phyloP scores from a whole-genome alignment of 2,329 filamentous ascomycete species.

The Aschersonia sp. region DNA sequence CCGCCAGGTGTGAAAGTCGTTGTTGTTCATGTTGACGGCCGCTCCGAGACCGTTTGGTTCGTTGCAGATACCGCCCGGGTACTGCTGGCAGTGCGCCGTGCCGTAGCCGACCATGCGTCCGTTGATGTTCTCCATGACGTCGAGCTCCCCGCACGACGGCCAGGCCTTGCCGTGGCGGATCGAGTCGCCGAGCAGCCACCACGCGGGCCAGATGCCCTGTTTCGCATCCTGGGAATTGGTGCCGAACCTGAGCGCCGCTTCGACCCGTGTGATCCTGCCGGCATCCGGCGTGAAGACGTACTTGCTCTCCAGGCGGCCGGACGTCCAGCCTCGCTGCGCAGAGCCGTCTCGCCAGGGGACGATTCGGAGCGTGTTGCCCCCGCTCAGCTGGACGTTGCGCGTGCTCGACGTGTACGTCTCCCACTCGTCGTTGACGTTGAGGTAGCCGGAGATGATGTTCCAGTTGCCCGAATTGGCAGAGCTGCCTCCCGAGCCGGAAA shows the following conservation, averaged over 20 bases:
- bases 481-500: conserved; percentile 20
- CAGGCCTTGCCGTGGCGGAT: conserved; percentile 32
- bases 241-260: conserved; percentile 33
- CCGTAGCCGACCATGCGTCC: conserved; percentile 30
- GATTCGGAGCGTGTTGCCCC: conserved; percentile 34
- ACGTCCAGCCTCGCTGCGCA: conserved; percentile 32
- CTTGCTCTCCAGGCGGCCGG: conserved; percentile 36
- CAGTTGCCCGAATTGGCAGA: conserved; percentile 22
- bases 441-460: conserved; percentile 23
- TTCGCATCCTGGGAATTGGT: conserved; percentile 23
- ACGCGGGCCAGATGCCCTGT: conserved; percentile 44
- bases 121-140: conserved; percentile 42
- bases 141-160: conserved; percentile 41
- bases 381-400: conserved; percentile 34
- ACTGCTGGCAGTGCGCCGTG: conserved; percentile 35
- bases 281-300: conserved; percentile 28
- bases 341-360: conserved; percentile 26
- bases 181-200: conserved; percentile 40
- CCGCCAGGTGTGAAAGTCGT: conserved; percentile 33
- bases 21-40: conserved; percentile 19
- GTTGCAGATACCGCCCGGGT: conserved; percentile 32
- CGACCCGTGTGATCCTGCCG: conserved; percentile 30
- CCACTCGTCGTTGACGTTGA: conserved; percentile 35
- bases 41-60: conserved; percentile 30
- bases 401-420: conserved; percentile 32